phyloP scores from a whole-genome alignment of 345 rosid species.

The Eucalyptus leucophloia region DNA sequence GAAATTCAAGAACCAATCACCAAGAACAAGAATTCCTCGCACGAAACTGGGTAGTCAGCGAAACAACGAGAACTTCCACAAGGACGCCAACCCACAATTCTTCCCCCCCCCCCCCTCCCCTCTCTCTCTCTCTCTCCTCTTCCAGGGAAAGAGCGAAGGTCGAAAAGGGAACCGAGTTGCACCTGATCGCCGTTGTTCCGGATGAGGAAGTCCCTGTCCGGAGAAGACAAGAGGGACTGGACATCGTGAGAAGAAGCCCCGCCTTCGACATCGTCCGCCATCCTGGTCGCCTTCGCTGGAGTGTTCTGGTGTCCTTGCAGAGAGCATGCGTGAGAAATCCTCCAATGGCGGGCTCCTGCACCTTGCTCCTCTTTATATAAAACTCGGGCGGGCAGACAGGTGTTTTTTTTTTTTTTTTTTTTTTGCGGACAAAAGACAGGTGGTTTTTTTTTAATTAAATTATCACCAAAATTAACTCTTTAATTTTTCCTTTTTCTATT shows the following conservation, averaged over 20 bases:
- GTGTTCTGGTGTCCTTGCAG: not conserved
- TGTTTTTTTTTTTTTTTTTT: no score
- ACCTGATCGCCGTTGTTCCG: conserved; percentile 56
- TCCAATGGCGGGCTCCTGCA: not conserved
- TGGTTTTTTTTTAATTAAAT: no score
- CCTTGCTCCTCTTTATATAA: not conserved
- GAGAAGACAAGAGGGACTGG: conserved; percentile 32
- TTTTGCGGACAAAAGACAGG: no score
- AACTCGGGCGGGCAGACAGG: not conserved
- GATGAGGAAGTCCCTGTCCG: conserved; percentile 44
- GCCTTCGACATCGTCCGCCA: not conserved
- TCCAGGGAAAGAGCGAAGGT: not conserved
- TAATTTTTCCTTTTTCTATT: not conserved
- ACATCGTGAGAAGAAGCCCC: not conserved
- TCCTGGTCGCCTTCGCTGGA: not conserved
- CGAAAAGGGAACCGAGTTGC: not conserved
- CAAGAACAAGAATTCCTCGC: not conserved
- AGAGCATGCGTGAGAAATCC: not conserved
- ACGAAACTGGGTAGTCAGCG: not conserved
- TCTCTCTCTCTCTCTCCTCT: no score
- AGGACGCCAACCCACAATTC: not conserved
- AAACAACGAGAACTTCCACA: not conserved
- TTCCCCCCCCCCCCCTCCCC: not conserved
- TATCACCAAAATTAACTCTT: not conserved
- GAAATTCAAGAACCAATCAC: not conserved